Base-by-base conservation (phyloP, 2,329 filamentous ascomycete genomes). In the Colletotrichum karsti region DNA sequence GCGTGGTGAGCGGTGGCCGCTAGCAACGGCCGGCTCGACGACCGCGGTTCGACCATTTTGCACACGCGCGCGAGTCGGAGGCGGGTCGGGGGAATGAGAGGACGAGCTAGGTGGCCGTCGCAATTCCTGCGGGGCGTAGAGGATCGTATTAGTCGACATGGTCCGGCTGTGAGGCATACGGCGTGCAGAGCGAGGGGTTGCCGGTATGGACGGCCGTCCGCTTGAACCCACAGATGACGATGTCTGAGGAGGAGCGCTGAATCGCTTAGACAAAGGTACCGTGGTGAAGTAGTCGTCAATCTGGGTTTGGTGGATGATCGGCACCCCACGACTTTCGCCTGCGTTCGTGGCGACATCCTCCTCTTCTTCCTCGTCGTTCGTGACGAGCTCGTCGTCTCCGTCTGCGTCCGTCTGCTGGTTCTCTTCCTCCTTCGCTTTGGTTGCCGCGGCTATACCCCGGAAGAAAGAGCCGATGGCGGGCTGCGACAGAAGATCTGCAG, bases 311-410 rank as follows among this genome's bases (percentile, higher is more conserved):
- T 55, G 59, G 18, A 67, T 59, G 28, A 68, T 67, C 56, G 37
- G 65, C 5, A 74, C 61, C 71, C 71, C 42, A 72, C 69, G 71
- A 57, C 77, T 77, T 63, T 80, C 76, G 18, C 74, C 76, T n/a
- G 75, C 77, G 72, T 86, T 81, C 71, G 82, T 82, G 73, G 80
- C 76, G 74, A 75, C 79, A 15, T 85, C 82, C 55, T 89, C 85
- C 62, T 88, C 87, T 44, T 91, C 87, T 33, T 90, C 89, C 63
- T 95, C 92, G 63, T 94, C 92, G 63, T 94, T 93, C 4, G 92
- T 95, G 12, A 93, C 87, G n/a, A 95, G 83, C 77, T 98, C 95
- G 73, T 97, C 95, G 74, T 98, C 95, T 1, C 94, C 93, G 75
- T 97, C 94, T 7, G 91, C 93, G 74, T 96, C 93, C 0, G 93